These are phyloP conservation scores for Rhododendron griersonianum DNA, from an alignment of 148 eudicot genomes.

Conservation along the genomic window DNA sequence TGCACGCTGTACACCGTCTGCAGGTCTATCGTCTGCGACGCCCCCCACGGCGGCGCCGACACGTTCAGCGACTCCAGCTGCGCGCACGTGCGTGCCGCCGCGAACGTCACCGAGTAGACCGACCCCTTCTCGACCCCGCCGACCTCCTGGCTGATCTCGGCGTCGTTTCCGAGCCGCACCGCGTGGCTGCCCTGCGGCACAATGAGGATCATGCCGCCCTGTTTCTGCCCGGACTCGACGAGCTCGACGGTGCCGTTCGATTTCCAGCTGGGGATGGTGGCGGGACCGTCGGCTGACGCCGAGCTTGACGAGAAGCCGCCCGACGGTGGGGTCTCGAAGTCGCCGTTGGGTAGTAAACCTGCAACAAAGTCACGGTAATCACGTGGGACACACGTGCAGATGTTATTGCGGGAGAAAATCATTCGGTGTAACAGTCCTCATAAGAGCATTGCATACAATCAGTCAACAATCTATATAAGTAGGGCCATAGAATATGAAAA, in stretches of 20 bases:
- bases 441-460: too few relatives aligned
- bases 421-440: too few relatives aligned
- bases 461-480: too few relatives aligned
- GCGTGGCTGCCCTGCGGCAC: conserved; percentile 90
- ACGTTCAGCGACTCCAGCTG: conserved; percentile 96
- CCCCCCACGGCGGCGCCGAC: conserved; percentile 44
- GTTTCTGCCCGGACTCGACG: conserved; percentile 78
- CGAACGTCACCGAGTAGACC: conserved; percentile 77
- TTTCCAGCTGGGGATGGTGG: conserved; percentile 74
- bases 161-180: conserved; percentile 85
- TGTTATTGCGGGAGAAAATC: too few relatives aligned
- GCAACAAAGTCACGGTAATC: not conserved
- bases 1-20: conserved; percentile 89
- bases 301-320: conserved; percentile 55
- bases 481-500: too few relatives aligned
- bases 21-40: conserved; percentile 71
- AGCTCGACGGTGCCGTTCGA: conserved; percentile 83
- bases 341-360: conserved; percentile 79
- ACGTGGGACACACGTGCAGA: not conserved
- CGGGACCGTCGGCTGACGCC: conserved; percentile 40
- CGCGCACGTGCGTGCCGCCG: conserved; percentile 97
- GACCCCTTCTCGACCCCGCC: conserved; percentile 63
- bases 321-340: conserved; percentile 82
- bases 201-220: conserved; percentile 96
- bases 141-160: conserved; percentile 69